Percentiles rank a stretch among this genome's conserved stretches.
Evolutionary conservation across 139 green algal species (phyloP).

Genomic region (Trebouxia sp.): DNA sequence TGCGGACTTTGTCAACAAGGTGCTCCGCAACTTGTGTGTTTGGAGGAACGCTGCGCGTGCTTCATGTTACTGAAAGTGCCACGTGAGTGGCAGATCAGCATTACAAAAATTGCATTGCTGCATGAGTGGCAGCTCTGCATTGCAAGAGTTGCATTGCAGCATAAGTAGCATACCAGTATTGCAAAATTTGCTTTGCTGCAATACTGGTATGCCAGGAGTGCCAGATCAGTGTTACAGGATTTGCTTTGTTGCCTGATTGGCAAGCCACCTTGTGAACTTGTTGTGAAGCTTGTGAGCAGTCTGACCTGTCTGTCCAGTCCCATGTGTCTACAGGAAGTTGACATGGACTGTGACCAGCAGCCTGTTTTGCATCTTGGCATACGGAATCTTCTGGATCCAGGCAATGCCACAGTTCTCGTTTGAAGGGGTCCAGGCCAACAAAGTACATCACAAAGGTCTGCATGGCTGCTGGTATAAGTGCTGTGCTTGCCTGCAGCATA

Average conservation of each 20-base stretch:
- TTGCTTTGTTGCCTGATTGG: neutral
- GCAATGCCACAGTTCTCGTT: slow-evolving; percentile 25
- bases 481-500: slow-evolving; percentile 25
- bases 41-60: too few species aligned
- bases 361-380: slow-evolving; percentile 20
- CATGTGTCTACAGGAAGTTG: slow-evolving; percentile 33
- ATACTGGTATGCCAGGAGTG: too few species aligned
- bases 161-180: neutral
- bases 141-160: too few species aligned
- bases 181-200: too few species aligned
- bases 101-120: too few species aligned
- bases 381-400: slow-evolving; percentile 10
- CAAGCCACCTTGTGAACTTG: neutral
- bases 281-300: neutral
- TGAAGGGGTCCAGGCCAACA: slow-evolving; percentile 25
- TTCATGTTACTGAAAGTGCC: too few species aligned
- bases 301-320: slow-evolving; percentile 41
- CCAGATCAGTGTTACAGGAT: neutral
- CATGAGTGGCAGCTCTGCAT: too few species aligned
- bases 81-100: too few species aligned
- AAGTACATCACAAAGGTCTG: slow-evolving; percentile 44
- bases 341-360: slow-evolving; percentile 30
- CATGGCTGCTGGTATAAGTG: slow-evolving; percentile 31
- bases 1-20: too few species aligned
- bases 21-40: too few species aligned